phyloP scores from a whole-genome alignment of 371 early-diverging fungal species.

The Phascolomyces articulosus region DNA sequence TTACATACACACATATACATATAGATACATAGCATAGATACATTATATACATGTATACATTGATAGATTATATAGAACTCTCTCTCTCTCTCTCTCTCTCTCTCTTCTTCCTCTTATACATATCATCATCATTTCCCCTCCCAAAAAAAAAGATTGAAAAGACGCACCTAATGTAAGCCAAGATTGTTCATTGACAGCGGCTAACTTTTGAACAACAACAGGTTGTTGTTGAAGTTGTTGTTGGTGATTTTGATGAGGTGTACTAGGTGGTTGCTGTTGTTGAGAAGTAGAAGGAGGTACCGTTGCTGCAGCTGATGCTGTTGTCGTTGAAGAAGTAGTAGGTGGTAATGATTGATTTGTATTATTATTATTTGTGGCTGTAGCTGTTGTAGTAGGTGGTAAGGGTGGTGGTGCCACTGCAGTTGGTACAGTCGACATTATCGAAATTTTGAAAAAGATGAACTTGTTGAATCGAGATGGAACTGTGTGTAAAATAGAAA shows the following conservation, averaged over 20 bases:
- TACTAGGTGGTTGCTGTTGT: background rate
- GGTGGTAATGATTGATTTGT: background rate
- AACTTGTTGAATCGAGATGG: too few relatives aligned
- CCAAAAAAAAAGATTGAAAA: constrained; percentile 1
- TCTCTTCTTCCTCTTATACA: background rate
- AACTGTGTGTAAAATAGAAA: too few relatives aligned
- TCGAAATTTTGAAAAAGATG: too few relatives aligned
- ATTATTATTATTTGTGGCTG: too few relatives aligned
- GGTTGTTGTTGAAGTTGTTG: constrained; percentile 22
- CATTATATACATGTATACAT: too few relatives aligned
- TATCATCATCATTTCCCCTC: background rate
- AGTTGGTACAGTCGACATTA: too few relatives aligned
- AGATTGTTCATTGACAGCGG: constrained; percentile 71
- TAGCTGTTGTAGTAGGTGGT: too few relatives aligned
- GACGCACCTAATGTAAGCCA: constrained; percentile 77
- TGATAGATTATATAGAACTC: too few relatives aligned
- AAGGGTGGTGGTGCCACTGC: too few relatives aligned
- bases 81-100: background rate
- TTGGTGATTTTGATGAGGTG: constrained; percentile 13
- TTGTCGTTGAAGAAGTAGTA: background rate
- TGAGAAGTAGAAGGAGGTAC: background rate
- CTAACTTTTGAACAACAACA: constrained; percentile 59
- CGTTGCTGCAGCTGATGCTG: background rate
- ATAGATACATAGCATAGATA: too few relatives aligned
- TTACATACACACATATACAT: too few relatives aligned